These are phyloP conservation scores for Psilocybe tampanensis DNA, from an alignment of 768 basidiomycete species.

Conservation along the genomic window DNA sequence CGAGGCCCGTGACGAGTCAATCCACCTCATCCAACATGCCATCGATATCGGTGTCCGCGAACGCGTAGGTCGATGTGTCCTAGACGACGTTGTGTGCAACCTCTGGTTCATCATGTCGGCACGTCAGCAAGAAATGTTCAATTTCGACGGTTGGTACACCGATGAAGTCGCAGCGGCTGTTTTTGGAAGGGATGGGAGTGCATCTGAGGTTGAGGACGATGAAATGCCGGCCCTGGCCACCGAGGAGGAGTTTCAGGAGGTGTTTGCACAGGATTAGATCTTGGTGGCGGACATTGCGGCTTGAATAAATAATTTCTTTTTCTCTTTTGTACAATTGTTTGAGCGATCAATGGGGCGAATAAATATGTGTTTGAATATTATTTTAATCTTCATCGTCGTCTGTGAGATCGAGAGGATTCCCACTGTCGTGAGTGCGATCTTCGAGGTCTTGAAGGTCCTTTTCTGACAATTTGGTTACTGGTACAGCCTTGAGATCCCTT, in stretches of 20 bases:
- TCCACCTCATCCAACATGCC: not conserved
- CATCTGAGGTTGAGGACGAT: too few relatives aligned
- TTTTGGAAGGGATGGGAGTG: not conserved
- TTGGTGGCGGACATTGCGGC: too few relatives aligned
- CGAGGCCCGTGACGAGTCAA: not conserved
- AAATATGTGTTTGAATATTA: too few relatives aligned
- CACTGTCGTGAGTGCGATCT: slow-evolving; percentile 9
- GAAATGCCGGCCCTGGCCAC: not conserved
- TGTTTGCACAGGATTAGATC: too few relatives aligned
- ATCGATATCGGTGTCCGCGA: not conserved
- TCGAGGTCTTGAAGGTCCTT: slow-evolving; percentile 2
- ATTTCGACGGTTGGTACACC: not conserved
- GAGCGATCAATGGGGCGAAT: too few relatives aligned
- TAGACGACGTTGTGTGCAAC: not conserved
- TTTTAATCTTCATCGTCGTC: not conserved
- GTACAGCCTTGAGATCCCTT: slow-evolving; percentile 6
- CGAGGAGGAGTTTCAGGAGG: too few relatives aligned
- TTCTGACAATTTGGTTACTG: slow-evolving; percentile 11
- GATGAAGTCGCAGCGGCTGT: not conserved
- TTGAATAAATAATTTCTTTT: too few relatives aligned
- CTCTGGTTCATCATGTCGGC: too few relatives aligned
- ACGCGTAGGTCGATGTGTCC: not conserved
- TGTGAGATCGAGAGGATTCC: slow-evolving; percentile 3
- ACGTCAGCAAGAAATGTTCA: not conserved
- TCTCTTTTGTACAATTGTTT: too few relatives aligned